Percentiles rank a stretch among this genome's conserved stretches.
Evolutionary conservation across 2,329 filamentous ascomycete genomes (phyloP).

Genomic region (Knufia petricola): DNA sequence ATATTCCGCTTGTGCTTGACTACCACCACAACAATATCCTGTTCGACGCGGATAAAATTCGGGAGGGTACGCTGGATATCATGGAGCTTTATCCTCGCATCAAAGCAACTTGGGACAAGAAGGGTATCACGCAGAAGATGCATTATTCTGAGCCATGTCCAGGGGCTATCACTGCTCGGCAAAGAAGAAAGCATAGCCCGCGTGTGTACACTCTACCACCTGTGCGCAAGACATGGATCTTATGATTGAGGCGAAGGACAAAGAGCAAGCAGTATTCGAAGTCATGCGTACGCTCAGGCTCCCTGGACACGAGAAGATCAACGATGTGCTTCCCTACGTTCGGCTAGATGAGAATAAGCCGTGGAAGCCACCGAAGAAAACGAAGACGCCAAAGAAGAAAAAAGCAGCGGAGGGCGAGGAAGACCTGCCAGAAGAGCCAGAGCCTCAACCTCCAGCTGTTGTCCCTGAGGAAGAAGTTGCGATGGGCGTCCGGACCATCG

Average conservation of each 20-base stretch:
- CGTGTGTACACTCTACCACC: slow-evolving; percentile 73
- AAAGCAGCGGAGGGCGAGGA: slow-evolving; percentile 31
- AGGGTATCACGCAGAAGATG: slow-evolving; percentile 87
- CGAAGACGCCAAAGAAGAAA: slow-evolving; percentile 29
- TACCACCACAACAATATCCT: slow-evolving; percentile 95
- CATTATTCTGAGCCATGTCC: slow-evolving; percentile 80
- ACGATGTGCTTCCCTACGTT: slow-evolving; percentile 67
- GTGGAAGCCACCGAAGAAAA: slow-evolving; percentile 39
- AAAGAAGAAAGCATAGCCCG: slow-evolving; percentile 76
- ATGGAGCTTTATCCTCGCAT: slow-evolving; percentile 67
- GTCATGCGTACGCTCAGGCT: slow-evolving; percentile 82
- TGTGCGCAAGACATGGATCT: slow-evolving; percentile 78
- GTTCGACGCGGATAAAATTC: slow-evolving; percentile 61
- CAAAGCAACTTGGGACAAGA: slow-evolving; percentile 70
- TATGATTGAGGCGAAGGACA: slow-evolving; percentile 99
- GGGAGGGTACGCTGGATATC: slow-evolving; percentile 79
- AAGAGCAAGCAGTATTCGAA: slow-evolving; percentile 92
- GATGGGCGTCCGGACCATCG: slow-evolving; percentile 73
- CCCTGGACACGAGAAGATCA: slow-evolving; percentile 65
- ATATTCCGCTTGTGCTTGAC: slow-evolving; percentile 85
- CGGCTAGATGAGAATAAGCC: slow-evolving; percentile 64
- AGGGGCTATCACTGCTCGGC: slow-evolving; percentile 64
- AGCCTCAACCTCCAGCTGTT: slow-evolving; percentile 34
- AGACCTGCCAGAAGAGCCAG: slow-evolving; percentile 34
- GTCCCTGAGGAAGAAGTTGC: slow-evolving; percentile 61